Percentiles rank a stretch among this genome's conserved stretches.
phyloP scores from a whole-genome alignment of 2,329 filamentous ascomycete genomes.

The Aspergillus caelatus region DNA sequence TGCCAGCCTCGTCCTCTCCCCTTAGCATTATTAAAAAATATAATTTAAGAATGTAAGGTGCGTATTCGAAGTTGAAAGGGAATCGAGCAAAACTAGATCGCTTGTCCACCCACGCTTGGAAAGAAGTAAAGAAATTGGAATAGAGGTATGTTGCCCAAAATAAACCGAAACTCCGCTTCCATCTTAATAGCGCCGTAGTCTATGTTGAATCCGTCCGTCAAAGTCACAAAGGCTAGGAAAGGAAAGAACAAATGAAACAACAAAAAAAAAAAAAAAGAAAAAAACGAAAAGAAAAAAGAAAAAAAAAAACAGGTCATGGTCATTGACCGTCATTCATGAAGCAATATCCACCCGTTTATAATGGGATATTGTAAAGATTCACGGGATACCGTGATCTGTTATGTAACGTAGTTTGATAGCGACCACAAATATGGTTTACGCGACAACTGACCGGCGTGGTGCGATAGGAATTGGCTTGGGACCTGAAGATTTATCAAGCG shows the following conservation, averaged over 20 bases:
- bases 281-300: constrained; percentile 5
- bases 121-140: constrained; percentile 9
- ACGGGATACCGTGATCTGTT: not conserved
- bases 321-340: constrained; percentile 6
- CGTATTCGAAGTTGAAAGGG: constrained; percentile 1
- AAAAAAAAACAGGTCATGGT: not conserved
- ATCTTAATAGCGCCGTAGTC: constrained; percentile 25
- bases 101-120: constrained; percentile 20
- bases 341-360: not conserved
- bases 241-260: constrained; percentile 3
- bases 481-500: constrained; percentile 36
- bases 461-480: constrained; percentile 44
- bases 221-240: constrained; percentile 7
- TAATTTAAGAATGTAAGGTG: constrained; percentile 1
- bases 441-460: constrained; percentile 38
- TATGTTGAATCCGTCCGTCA: constrained; percentile 22
- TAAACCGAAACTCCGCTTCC: constrained; percentile 23
- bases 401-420: not conserved
- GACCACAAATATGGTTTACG: constrained; percentile 25
- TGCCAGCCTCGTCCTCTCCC: not conserved
- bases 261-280: not conserved
- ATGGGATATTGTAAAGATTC: not conserved
- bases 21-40: not conserved
- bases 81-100: constrained; percentile 14
- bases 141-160: constrained; percentile 13